Conservation (phyloP, 1,284 basidiomycete genomes). For the Clitocybe nebularis region DNA sequence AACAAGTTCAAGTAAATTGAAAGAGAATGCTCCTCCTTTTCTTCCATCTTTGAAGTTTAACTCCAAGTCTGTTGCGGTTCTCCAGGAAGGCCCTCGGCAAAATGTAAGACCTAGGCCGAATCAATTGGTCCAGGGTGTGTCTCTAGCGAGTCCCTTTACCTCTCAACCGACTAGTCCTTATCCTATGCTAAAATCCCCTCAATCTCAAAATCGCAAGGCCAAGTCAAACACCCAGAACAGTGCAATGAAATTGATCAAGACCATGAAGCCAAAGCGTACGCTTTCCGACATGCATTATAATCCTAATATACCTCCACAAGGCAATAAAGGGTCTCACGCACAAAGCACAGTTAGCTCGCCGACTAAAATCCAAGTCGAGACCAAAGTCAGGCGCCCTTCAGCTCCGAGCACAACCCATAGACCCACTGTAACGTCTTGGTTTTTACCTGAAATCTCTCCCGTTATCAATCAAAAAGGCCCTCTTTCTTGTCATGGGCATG, state of each 20-base stretch:
- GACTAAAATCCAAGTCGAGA: slow-evolving; percentile 8
- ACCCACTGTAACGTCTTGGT: slow-evolving; percentile 15
- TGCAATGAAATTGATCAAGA: not conserved
- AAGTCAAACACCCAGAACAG: slow-evolving; percentile 16
- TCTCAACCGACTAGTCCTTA: slow-evolving; percentile 30
- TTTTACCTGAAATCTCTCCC: slow-evolving; percentile 5
- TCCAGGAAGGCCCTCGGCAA: too few relatives aligned
- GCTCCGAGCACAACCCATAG: slow-evolving; percentile 20
- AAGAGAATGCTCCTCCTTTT: slow-evolving; percentile 20
- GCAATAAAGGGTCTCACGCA: slow-evolving; percentile 12
- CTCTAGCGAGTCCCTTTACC: slow-evolving; percentile 37
- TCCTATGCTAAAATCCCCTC: slow-evolving; percentile 2
- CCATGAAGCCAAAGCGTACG: slow-evolving; percentile 20
- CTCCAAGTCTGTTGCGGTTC: slow-evolving; percentile 10
- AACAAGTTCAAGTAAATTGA: slow-evolving; percentile 21
- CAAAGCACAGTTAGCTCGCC: slow-evolving; percentile 25
- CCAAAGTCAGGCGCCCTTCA: slow-evolving; percentile 25
- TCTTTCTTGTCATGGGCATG: not conserved
- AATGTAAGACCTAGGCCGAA: too few relatives aligned
- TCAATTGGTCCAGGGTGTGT: slow-evolving; percentile 27
- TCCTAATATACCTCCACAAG: slow-evolving; percentile 19
- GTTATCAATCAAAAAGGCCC: slow-evolving; percentile 2
- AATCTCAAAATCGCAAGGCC: slow-evolving; percentile 23
- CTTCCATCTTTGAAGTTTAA: slow-evolving; percentile 8
- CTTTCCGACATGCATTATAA: slow-evolving; percentile 25